Evolutionary conservation across 2,329 filamentous ascomycete genomes (phyloP).

Genomic region (Pseudopyricularia javanii): DNA sequence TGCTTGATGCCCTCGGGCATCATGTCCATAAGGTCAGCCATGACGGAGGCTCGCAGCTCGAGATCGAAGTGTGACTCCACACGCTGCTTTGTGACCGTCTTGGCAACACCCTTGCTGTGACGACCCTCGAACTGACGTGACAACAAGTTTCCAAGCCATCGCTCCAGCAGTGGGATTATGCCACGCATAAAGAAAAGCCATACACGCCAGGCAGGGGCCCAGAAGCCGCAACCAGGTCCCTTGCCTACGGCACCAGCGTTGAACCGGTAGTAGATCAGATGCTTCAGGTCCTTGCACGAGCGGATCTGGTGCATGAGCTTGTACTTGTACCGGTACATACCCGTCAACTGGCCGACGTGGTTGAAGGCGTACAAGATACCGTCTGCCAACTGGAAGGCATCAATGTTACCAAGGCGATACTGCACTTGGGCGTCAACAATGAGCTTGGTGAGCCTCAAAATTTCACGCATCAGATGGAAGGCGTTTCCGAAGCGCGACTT

Average conservation of each 20-base stretch:
- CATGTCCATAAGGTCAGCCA: constrained; percentile 99
- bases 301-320: constrained; percentile 99
- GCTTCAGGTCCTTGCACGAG: constrained; percentile 97
- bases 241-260: constrained; percentile 96
- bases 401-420: constrained; percentile 93
- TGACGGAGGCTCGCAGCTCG: constrained; percentile 92
- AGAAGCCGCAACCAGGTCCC: constrained; percentile 95
- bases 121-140: constrained; percentile 97
- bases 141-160: constrained; percentile 93
- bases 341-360: constrained; percentile 93
- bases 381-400: constrained; percentile 96
- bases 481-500: constrained; percentile 99
- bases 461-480: constrained; percentile 98
- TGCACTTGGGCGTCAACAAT: constrained; percentile 98
- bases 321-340: constrained; percentile 99
- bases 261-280: constrained; percentile 98
- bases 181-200: constrained; percentile 99
- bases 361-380: constrained; percentile 99
- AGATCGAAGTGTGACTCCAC: constrained; percentile 98
- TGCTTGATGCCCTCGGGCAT: constrained; percentile 99
- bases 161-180: constrained; percentile 89
- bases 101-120: constrained; percentile 96
- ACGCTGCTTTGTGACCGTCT: constrained; percentile 97
- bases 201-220: constrained; percentile 96
- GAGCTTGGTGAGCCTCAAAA: constrained; percentile 85